Conservation (phyloP, 1,139 yeast genomes). For the Lipomyces yarrowii region DNA sequence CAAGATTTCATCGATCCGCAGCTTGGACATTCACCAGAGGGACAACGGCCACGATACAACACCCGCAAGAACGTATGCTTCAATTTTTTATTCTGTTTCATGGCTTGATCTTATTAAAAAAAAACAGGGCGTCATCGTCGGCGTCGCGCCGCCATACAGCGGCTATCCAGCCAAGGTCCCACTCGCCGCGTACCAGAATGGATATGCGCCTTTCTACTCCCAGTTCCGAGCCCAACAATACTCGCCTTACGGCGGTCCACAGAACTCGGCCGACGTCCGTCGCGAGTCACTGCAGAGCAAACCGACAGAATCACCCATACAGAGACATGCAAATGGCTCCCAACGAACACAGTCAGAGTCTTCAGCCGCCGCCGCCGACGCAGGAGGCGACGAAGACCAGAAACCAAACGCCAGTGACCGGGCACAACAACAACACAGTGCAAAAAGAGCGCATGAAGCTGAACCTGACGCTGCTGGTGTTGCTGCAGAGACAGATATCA, state of each 20-base stretch:
- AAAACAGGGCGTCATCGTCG: conserved; percentile 10
- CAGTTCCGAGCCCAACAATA: conserved; percentile 13
- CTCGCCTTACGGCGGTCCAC: neutral
- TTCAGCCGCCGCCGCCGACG: neutral
- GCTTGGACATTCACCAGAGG: neutral
- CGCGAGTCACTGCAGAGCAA: neutral
- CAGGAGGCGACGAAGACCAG: neutral
- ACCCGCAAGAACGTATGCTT: neutral
- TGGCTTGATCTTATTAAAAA: neutral
- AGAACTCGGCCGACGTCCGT: neutral
- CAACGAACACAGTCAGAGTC: neutral
- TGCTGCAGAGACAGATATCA: neutral
- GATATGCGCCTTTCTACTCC: conserved; percentile 18
- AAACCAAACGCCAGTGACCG: neutral
- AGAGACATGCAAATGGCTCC: neutral
- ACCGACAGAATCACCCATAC: neutral
- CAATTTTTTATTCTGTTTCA: neutral
- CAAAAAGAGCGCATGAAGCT: neutral
- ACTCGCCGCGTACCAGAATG: conserved; percentile 15
- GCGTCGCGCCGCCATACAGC: conserved; percentile 11
- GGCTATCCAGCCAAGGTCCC: conserved; percentile 20
- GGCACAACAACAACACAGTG: neutral
- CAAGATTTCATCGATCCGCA: conserved; percentile 1
- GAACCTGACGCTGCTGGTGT: neutral
- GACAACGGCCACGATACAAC: neutral